phyloP scores from a whole-genome alignment of 2,329 filamentous ascomycete genomes.

The Exophiala lecanii-corni region DNA sequence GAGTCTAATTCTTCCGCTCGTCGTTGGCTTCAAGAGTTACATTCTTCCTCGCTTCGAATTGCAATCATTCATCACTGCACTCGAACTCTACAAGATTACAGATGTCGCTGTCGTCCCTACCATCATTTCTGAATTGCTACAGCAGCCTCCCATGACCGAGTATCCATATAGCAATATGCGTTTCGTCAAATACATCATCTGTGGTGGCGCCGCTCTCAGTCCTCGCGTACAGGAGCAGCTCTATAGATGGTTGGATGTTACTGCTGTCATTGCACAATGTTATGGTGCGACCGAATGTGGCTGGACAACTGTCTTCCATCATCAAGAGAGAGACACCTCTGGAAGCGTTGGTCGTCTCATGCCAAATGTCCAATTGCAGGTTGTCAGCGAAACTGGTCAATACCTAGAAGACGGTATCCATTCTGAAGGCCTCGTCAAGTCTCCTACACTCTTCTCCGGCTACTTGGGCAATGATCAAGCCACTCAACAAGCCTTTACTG shows the following conservation, averaged over 20 bases:
- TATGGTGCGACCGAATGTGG: constrained; percentile 56
- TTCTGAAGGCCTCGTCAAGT: constrained; percentile 39
- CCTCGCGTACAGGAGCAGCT: constrained; percentile 38
- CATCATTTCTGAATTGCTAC: constrained; percentile 38
- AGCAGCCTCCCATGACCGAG: constrained; percentile 21
- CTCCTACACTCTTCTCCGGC: constrained; percentile 33
- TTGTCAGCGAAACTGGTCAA: constrained; percentile 34
- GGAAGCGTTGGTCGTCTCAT: constrained; percentile 47
- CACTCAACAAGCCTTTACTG: constrained; percentile 27
- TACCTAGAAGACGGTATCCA: constrained; percentile 29
- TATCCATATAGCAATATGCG: constrained; percentile 38
- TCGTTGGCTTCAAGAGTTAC: constrained; percentile 44
- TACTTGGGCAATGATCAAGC: constrained; percentile 37
- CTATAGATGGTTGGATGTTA: constrained; percentile 36
- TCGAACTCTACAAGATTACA: constrained; percentile 42
- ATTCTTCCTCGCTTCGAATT: constrained; percentile 45
- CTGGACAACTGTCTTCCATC: constrained; percentile 26
- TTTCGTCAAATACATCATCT: constrained; percentile 33
- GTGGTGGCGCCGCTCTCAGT: constrained; percentile 49
- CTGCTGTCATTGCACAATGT: constrained; percentile 44
- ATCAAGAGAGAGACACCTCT: constrained; percentile 37
- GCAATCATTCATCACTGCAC: constrained; percentile 36
- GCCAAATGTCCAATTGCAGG: constrained; percentile 32
- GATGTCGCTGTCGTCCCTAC: constrained; percentile 48
- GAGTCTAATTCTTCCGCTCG: constrained; percentile 44